Evolutionary conservation across 2,329 filamentous ascomycete genomes (phyloP).

Genomic region (Ilyonectria mors-panacis): DNA sequence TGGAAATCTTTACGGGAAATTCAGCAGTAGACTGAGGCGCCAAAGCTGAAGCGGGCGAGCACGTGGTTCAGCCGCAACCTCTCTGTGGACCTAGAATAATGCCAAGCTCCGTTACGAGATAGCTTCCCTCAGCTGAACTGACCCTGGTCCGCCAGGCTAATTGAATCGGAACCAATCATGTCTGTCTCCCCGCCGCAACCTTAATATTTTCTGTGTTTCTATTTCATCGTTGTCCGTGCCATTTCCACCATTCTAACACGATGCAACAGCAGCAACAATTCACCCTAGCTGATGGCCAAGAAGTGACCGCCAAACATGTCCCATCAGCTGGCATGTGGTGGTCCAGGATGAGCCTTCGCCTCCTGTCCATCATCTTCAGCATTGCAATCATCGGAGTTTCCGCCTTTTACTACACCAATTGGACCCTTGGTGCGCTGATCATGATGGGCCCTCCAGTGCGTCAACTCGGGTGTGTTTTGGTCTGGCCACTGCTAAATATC

Average conservation of each 20-base stretch:
- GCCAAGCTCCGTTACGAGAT: not conserved
- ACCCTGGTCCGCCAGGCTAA: not conserved
- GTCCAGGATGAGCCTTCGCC: conserved; percentile 28
- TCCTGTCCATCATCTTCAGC: conserved; percentile 23
- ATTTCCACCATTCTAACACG: not conserved
- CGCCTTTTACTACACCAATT: conserved; percentile 26
- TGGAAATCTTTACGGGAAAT: too few relatives aligned
- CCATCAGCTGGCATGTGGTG: conserved; percentile 16
- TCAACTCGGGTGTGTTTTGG: not conserved
- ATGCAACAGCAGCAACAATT: not conserved
- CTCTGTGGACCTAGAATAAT: not conserved
- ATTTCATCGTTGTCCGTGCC: not conserved
- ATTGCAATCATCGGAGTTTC: conserved; percentile 22
- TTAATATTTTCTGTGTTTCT: not conserved
- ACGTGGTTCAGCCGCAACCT: not conserved
- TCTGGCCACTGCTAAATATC: not conserved
- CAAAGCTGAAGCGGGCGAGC: not conserved
- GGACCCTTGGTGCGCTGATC: conserved; percentile 32
- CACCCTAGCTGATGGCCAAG: not conserved
- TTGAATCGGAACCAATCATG: not conserved
- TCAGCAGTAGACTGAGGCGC: too few relatives aligned
- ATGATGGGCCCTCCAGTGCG: conserved; percentile 37
- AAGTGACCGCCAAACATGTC: not conserved
- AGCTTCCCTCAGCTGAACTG: not conserved
- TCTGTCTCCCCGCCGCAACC: not conserved